Percentiles rank a stretch among this genome's conserved stretches.
phyloP scores from a whole-genome alignment of 257 asterid genomes.

The Solanum pinnatisectum region DNA sequence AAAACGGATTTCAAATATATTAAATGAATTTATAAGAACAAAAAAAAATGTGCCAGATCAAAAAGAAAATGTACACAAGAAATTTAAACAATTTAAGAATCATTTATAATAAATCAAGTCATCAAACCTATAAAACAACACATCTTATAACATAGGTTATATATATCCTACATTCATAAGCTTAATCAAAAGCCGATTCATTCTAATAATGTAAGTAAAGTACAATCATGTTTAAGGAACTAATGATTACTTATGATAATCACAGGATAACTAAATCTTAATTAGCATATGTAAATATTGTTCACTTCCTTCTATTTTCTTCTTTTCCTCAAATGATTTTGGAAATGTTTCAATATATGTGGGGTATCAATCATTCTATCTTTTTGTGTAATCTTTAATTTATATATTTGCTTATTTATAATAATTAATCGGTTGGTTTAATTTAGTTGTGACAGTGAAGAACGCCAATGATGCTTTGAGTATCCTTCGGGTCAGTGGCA shows the following conservation, averaged over 20 bases:
- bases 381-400: background rate
- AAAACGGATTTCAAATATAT: background rate
- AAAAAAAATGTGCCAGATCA: background rate
- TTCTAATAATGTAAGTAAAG: background rate
- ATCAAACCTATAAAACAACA: background rate
- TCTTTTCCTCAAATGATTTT: background rate
- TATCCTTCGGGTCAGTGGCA: background rate
- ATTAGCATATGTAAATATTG: background rate
- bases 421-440: background rate
- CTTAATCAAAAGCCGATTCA: background rate
- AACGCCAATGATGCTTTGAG: background rate
- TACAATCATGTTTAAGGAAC: background rate
- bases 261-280: background rate
- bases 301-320: background rate
- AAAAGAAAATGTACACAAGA: background rate
- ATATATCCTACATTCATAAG: background rate
- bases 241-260: background rate
- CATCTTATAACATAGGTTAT: background rate
- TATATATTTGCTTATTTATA: background rate
- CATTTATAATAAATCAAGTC: background rate
- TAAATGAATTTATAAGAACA: background rate
- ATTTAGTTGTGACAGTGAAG: background rate
- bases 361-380: background rate
- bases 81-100: background rate
- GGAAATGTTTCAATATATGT: background rate